A percentile compares a stretch with the other conserved stretches of the same genome.
Evolutionary conservation across 2,329 filamentous ascomycete genomes (phyloP).

Genomic region (Sarocladiaceae sp.): DNA sequence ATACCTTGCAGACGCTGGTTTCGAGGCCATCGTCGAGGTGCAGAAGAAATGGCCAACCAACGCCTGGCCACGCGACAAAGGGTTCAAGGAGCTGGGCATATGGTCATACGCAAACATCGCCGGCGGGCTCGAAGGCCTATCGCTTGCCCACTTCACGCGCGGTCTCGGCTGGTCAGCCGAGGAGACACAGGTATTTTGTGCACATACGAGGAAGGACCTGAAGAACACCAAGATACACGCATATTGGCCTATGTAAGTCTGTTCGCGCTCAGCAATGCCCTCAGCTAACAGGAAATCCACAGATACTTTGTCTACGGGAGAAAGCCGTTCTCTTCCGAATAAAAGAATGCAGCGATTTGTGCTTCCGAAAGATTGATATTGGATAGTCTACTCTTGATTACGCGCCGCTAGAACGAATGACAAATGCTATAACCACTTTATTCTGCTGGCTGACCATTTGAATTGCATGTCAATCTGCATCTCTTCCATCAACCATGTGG

Average conservation of each 20-base stretch:
- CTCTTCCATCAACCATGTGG: too few species aligned
- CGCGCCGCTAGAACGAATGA: too few species aligned
- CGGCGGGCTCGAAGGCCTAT: slow-evolving; percentile 21
- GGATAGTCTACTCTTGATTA: too few species aligned
- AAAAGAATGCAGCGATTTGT: too few species aligned
- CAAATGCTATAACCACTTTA: too few species aligned
- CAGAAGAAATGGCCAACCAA: slow-evolving; percentile 42
- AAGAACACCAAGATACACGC: slow-evolving; percentile 20
- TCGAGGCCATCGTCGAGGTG: slow-evolving; percentile 40
- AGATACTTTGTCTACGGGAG: slow-evolving; percentile 5
- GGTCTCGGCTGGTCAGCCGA: slow-evolving; percentile 18
- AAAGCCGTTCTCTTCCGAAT: slow-evolving; percentile 6
- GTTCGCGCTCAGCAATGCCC: too few species aligned
- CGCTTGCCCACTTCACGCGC: slow-evolving; percentile 23
- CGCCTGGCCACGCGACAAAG: slow-evolving; percentile 42
- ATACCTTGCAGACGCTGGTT: slow-evolving; percentile 41
- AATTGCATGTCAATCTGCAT: too few species aligned
- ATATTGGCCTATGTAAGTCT: slow-evolving; percentile 20
- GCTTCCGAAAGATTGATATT: neutral
- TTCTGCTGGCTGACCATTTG: too few species aligned
- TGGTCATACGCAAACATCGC: slow-evolving; percentile 19
- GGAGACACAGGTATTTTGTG: slow-evolving; percentile 19
- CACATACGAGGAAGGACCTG: slow-evolving; percentile 19
- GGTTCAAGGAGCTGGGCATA: slow-evolving; percentile 43
- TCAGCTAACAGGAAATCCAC: neutral